Evolutionary conservation across 371 early-diverging fungal genomes (phyloP).

Genomic region (Sanchytrium tribonematis): DNA sequence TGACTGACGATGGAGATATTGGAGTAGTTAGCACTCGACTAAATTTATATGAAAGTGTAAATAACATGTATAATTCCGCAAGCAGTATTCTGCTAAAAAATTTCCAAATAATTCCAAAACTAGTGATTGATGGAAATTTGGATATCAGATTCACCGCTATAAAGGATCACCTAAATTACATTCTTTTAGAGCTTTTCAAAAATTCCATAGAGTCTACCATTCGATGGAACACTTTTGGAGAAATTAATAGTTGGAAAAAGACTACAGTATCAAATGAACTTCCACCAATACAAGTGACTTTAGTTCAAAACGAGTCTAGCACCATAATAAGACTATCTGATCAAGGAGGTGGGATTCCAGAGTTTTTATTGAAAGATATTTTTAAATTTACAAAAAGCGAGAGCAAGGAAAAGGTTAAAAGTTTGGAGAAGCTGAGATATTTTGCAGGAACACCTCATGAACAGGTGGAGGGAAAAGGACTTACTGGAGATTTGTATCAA

Average conservation of each 20-base stretch:
- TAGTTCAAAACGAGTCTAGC: constrained; percentile 12
- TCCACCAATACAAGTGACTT: constrained; percentile 2
- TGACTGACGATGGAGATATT: constrained; percentile 4
- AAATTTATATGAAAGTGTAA: constrained; percentile 23
- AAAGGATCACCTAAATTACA: constrained; percentile 74
- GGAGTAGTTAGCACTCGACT: constrained; percentile 27
- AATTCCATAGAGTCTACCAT: constrained; percentile 43
- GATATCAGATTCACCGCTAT: constrained; percentile 43
- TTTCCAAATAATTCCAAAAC: constrained; percentile 17
- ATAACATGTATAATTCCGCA: constrained; percentile 24
- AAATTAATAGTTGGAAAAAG: background rate
- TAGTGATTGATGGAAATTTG: constrained; percentile 30
- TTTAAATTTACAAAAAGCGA: background rate
- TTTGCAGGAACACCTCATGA: background rate
- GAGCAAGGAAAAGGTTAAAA: background rate
- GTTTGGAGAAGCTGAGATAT: background rate
- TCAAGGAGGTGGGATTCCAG: background rate
- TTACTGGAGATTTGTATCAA: background rate
- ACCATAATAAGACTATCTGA: background rate
- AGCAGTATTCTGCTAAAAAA: constrained; percentile 5
- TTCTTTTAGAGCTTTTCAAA: constrained; percentile 65
- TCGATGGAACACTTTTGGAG: constrained; percentile 3
- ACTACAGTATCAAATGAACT: background rate
- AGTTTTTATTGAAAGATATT: constrained; percentile 2
- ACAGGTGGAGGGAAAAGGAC: constrained; percentile 4